Percentiles rank a stretch among this genome's conserved stretches.
Conservation (phyloP, 768 basidiomycete species). For the Amylocystis lapponica region DNA sequence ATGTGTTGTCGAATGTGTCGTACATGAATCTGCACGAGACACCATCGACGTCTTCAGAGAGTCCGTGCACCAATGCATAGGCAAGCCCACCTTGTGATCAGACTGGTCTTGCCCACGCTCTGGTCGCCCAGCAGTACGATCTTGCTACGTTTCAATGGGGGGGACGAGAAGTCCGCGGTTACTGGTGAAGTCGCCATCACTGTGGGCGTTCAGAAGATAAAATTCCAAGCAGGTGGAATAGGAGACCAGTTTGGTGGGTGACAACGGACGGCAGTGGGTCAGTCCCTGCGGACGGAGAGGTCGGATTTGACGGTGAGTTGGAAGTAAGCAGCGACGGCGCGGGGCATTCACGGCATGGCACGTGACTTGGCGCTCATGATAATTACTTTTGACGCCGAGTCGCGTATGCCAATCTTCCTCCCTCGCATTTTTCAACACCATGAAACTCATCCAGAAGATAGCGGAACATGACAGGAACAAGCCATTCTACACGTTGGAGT, state of each 20-base stretch:
- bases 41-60: not conserved
- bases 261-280: too few species aligned
- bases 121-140: slow-evolving; percentile 96
- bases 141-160: slow-evolving; percentile 91
- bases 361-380: too few species aligned
- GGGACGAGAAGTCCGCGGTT: slow-evolving; percentile 79
- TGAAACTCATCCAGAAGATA: slow-evolving; percentile 78
- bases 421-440: slow-evolving; percentile 20
- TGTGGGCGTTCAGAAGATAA: not conserved
- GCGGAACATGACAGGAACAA: slow-evolving; percentile 31
- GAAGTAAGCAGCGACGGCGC: too few species aligned
- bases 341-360: too few species aligned
- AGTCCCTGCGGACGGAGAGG: too few species aligned
- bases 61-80: not conserved
- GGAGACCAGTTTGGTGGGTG: too few species aligned
- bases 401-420: too few species aligned
- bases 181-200: slow-evolving; percentile 51
- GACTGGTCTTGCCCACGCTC: slow-evolving; percentile 96
- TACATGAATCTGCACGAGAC: slow-evolving; percentile 79
- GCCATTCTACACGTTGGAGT: slow-evolving; percentile 94
- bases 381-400: too few species aligned
- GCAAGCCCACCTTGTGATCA: slow-evolving; percentile 80
- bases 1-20: slow-evolving; percentile 99
- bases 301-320: too few species aligned
- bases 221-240: not conserved